Conservation (phyloP, 208 protist species). For the Leishmania gerbilli region DNA sequence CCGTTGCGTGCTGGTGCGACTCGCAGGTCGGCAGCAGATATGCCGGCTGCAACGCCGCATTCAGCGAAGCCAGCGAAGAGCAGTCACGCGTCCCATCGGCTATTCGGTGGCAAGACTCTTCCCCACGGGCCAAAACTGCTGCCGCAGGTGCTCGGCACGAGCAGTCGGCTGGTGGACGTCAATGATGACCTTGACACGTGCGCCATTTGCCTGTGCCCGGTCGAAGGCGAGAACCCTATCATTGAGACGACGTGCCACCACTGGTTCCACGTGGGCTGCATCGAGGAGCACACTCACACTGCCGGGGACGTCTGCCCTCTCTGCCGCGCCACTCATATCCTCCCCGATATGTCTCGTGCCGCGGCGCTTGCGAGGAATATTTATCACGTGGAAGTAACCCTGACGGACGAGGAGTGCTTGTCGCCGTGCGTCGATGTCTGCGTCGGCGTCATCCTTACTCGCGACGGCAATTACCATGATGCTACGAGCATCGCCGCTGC, state of each 20-base stretch:
- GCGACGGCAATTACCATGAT: constrained; percentile 44
- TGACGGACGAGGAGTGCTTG: constrained; percentile 27
- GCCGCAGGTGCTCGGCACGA: neutral
- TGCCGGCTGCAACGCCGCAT: neutral
- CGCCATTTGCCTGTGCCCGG: constrained; percentile 46
- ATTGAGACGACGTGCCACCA: constrained; percentile 63
- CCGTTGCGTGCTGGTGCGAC: neutral
- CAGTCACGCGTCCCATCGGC: neutral
- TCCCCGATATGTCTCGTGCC: constrained; percentile 37
- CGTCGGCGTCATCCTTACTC: constrained; percentile 44
- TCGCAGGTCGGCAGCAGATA: neutral
- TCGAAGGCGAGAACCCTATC: constrained; percentile 40
- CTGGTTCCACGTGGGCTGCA: constrained; percentile 72
- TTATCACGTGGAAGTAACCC: constrained; percentile 31
- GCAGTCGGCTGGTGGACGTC: neutral
- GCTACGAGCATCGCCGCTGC: constrained; percentile 57
- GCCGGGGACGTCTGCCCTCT: constrained; percentile 55
- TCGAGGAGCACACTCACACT: constrained; percentile 45
- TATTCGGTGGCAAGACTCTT: neutral
- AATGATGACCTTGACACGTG: constrained; percentile 31
- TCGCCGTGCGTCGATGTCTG: constrained; percentile 39
- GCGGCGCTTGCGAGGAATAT: constrained; percentile 34
- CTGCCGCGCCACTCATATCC: constrained; percentile 44
- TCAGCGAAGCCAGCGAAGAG: neutral
- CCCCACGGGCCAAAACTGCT: neutral